Evolutionary conservation across 306 rosid species (phyloP), one percentile per base, ranked within the genome.

Genomic region (Notholithocarpus densiflorus): DNA sequence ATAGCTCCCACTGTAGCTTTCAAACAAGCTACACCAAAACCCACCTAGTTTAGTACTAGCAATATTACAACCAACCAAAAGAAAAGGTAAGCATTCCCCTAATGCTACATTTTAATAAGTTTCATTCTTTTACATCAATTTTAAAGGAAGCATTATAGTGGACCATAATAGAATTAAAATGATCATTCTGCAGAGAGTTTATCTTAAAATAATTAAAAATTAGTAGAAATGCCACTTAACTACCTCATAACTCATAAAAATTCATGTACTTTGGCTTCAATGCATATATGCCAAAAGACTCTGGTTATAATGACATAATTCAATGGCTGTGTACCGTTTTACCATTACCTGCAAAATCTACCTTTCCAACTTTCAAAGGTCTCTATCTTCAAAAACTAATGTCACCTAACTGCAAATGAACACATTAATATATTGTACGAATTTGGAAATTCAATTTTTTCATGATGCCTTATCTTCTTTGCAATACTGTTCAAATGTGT

Each of bases 1-100:
- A 96, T 96, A 87, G 99, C 98, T 84, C 99, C 99, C 92, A 96
- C 99, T 90, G 99, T 96, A 89, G 99, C 96, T 83, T 91, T 93
- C 90, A 96, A 96, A 90, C 98, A 96, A 89, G 94, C 98, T 76
- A 82, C 90, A 80, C 83, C 91, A 27, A 91, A 85, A 86, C 56
- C 84, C 52, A 87, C 84, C 74, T 85, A 89, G 88, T 55, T 40
- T 77, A 59, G 17, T 40, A 12, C 75, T 64, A 53, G 68, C 76
- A 40, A 19, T 29, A 23, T 56, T 55, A 71, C 27, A 51, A 51
- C 74, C 88, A 45, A 61, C 78, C 80, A 62, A 70, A 77, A 79
- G 77, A 77, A 83, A 85, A 75, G 89, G 96, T 90, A 79, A 84
- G 74, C 73, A 40, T 69, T 80, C 80, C 40, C 80, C 62, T 75